Evolutionary conservation across 176 grass and related monocot genomes (phyloP), one percentile per base, ranked within the genome.

Genomic region (Rhynchospora pubera): DNA sequence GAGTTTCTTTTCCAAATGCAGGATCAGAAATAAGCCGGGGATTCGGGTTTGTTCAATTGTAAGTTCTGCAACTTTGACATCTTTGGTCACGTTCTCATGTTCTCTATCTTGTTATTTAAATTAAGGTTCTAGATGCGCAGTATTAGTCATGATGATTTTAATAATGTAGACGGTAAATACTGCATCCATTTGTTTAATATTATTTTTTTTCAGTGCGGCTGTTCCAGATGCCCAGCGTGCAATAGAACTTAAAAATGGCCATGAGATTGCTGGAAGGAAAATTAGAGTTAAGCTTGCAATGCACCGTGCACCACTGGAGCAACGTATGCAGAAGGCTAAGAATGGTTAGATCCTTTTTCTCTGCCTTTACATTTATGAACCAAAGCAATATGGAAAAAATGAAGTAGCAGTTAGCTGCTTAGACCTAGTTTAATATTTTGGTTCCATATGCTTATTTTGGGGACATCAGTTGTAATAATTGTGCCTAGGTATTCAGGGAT

Each of bases 41-140:
- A 26, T 94, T 98, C 91, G 92, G 92, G 21, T 94, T 93, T 42
- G 92, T 98, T 59, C 89, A 92, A 76, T 94, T 93, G 95, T 98
- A 86, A 93, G 92, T 92, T 69, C 84, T 9, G 16, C 43, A 65
- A 18, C 30, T 72, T 82, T 61, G 11, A 62, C 18, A 23, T 80
- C 18, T 5, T 23, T 82, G 3, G 2, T 82, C 61, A n/a, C n/a
- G n/a, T n/a, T n/a, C n/a, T n/a, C n/a, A 39, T 39, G 34, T 39
- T 39, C 34, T 39, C 34, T 39, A 39, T 39, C 34, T 39, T 39
- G 34, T 39, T 39, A 39, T 52, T 74, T 50, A 4, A 14, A 74
- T 52, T 74, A 50, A 43, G 8, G 26, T 28, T 74, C 19, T 47
- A 26, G 21, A 74, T 6, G 7, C 18, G 22, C 50, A 32, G 23